phyloP scores from a whole-genome alignment of 305 asterid species.

The Fraxinus sp. region DNA sequence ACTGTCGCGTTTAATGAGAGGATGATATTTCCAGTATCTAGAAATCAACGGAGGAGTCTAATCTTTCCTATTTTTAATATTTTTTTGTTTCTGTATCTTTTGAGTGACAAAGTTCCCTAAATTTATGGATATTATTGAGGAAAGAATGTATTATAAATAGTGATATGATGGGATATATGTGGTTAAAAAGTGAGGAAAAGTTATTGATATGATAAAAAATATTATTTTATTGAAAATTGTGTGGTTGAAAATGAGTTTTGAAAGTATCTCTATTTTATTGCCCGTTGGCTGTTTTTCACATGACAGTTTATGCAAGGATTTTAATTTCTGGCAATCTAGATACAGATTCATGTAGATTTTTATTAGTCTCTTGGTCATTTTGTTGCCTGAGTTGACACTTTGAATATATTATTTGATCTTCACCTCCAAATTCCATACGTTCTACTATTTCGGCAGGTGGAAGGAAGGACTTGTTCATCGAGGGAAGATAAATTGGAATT shows the following conservation, averaged over 20 bases:
- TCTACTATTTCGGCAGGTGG: constrained; percentile 59
- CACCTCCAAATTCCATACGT: neutral
- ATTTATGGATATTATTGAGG: neutral
- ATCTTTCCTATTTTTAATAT: neutral
- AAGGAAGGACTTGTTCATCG: constrained; percentile 65
- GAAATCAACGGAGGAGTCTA: neutral
- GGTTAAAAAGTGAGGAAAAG: no score
- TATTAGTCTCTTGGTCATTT: neutral
- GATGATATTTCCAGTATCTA: neutral
- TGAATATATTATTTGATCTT: constrained; percentile 1
- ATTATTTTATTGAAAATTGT: no score
- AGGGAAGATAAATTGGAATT: constrained; percentile 81
- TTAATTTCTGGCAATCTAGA: neutral
- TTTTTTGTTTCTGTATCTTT: neutral
- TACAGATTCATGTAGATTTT: neutral
- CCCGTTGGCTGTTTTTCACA: neutral
- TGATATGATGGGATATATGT: no score
- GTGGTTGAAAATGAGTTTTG: no score
- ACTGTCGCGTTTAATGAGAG: neutral
- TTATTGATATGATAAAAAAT: no score
- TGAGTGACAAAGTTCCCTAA: neutral
- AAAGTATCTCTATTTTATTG: neutral
- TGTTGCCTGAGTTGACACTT: neutral
- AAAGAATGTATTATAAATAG: no score
- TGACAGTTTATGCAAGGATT: neutral